A percentile compares a stretch with the other conserved stretches of the same genome.
These are phyloP conservation scores for Tardiomyces digboiensis DNA, from an alignment of 1,139 yeast genomes.

Conservation along the genomic window DNA sequence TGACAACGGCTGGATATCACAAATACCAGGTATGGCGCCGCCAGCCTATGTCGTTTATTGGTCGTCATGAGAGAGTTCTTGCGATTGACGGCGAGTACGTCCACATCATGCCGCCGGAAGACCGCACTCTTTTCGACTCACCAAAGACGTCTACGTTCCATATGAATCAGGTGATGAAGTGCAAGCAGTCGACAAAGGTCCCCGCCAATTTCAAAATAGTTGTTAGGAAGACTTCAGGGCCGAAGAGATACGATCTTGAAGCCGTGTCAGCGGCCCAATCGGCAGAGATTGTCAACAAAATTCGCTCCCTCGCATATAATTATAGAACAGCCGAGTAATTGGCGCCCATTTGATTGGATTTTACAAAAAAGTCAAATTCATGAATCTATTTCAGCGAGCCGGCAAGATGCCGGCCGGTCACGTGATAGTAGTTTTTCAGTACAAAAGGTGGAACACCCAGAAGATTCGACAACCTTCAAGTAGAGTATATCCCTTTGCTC, in stretches of 20 bases:
- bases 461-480: no score
- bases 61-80: slow-evolving; percentile 71
- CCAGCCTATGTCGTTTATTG: slow-evolving; percentile 74
- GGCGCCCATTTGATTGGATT: no score
- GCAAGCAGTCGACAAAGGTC: slow-evolving; percentile 70
- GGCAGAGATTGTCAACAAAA: slow-evolving; percentile 61
- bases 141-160: slow-evolving; percentile 86
- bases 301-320: slow-evolving; percentile 1
- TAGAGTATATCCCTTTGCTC: no score
- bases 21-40: slow-evolving; percentile 81
- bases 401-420: no score
- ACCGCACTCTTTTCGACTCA: slow-evolving; percentile 55
- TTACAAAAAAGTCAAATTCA: no score
- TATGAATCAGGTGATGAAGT: slow-evolving; percentile 63
- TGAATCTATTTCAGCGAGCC: no score
- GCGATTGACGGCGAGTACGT: slow-evolving; percentile 93
- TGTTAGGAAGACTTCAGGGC: slow-evolving; percentile 53
- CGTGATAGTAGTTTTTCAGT: no score
- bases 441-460: no score
- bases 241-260: slow-evolving; percentile 82
- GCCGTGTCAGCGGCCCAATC: slow-evolving; percentile 57
- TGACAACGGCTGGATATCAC: slow-evolving; percentile 27
- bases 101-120: slow-evolving; percentile 78
- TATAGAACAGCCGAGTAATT: no score
- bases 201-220: slow-evolving; percentile 78